Percentiles rank a stretch among this genome's conserved stretches.
phyloP scores from a whole-genome alignment of 345 rosid genomes.

The Lumnitzera littorea region DNA sequence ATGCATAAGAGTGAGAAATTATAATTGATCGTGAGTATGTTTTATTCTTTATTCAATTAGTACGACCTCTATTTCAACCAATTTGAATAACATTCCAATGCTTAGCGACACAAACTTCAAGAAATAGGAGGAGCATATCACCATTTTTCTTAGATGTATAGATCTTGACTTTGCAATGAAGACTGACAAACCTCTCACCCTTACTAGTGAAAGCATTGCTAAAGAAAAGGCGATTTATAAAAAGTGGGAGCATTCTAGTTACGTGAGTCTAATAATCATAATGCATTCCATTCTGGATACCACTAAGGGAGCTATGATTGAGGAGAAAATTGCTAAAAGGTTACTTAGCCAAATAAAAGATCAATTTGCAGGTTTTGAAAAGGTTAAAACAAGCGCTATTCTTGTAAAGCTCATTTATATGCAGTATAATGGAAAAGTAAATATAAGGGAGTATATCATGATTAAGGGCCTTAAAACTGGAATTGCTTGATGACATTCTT shows the following conservation, averaged over 20 bases:
- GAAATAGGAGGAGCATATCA: not conserved
- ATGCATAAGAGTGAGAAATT: not conserved
- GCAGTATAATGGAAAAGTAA: not conserved
- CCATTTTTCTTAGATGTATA: not conserved
- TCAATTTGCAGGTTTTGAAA: conserved; percentile 6
- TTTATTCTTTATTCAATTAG: too few species aligned
- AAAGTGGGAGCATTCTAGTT: too few species aligned
- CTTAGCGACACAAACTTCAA: too few species aligned
- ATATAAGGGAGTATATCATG: not conserved
- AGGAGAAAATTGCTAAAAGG: not conserved
- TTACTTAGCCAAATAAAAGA: not conserved
- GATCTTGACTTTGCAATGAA: conserved; percentile 1
- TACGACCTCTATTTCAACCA: too few species aligned
- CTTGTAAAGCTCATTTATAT: conserved; percentile 3
- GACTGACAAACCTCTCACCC: not conserved
- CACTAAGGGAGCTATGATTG: too few species aligned
- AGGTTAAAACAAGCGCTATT: not conserved
- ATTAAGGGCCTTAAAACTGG: not conserved
- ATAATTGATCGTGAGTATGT: not conserved
- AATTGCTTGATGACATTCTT: not conserved
- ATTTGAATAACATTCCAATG: too few species aligned
- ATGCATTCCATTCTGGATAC: too few species aligned
- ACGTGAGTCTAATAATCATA: too few species aligned
- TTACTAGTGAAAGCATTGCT: too few species aligned
- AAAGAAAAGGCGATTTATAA: too few species aligned